These are phyloP conservation scores for Anaeromyces robustus DNA, from an alignment of 192 early-diverging fungal species.

Conservation along the genomic window DNA sequence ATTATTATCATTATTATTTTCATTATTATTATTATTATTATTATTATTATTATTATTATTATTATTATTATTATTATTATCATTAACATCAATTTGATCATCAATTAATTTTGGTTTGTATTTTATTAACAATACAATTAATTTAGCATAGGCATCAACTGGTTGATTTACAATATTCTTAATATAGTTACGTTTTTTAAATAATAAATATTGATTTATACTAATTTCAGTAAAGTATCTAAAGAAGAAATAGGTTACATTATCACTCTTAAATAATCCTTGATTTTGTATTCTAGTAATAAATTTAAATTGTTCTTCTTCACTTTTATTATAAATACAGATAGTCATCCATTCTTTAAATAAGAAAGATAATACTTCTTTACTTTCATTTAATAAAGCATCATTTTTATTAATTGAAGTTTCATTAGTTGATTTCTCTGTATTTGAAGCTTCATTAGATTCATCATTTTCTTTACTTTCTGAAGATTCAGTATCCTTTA, in stretches of 20 bases:
- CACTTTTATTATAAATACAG: slow-evolving; percentile 46
- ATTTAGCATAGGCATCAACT: slow-evolving; percentile 81
- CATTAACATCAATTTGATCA: neutral
- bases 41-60: too few relatives aligned
- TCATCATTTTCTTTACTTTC: neutral
- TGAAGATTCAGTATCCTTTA: neutral
- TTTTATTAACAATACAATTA: slow-evolving; percentile 69
- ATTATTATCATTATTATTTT: slow-evolving; percentile 15
- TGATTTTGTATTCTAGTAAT: slow-evolving; percentile 49
- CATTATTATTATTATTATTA: slow-evolving; percentile 3
- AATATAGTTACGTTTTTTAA: slow-evolving; percentile 6
- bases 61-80: neutral
- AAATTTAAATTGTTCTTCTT: neutral
- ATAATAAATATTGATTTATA: slow-evolving; percentile 14
- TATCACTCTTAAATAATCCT: slow-evolving; percentile 57
- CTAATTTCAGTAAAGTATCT: slow-evolving; percentile 72
- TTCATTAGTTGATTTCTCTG: too few relatives aligned
- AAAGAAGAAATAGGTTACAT: slow-evolving; percentile 75
- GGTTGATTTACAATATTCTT: slow-evolving; percentile 43
- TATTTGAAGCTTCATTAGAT: too few relatives aligned
- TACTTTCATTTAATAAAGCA: slow-evolving; percentile 15
- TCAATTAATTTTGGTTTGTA: slow-evolving; percentile 35
- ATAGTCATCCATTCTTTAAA: slow-evolving; percentile 75
- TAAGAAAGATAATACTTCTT: slow-evolving; percentile 37
- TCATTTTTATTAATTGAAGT: slow-evolving; percentile 6